Evolutionary conservation across 345 rosid species (phyloP).

Genomic region (Murraya paniculata): DNA sequence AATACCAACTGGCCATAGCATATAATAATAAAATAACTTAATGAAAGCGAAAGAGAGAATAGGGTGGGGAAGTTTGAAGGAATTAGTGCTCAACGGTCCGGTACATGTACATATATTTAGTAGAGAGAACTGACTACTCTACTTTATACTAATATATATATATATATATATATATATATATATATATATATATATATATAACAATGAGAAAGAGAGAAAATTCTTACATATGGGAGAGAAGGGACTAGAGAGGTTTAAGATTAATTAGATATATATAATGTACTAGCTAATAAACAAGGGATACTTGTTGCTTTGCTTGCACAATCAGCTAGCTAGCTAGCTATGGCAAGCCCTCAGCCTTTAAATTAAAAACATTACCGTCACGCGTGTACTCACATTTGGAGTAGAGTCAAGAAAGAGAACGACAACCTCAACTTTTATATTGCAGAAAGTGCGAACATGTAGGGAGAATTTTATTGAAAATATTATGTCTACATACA

Average conservation of each 20-base stretch:
- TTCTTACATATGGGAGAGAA: no score
- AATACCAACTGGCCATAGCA: conserved; percentile 9
- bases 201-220: background rate
- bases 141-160: background rate
- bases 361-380: background rate
- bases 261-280: no score
- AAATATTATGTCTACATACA: background rate
- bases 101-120: background rate
- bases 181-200: no score
- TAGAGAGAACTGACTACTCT: background rate
- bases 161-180: no score
- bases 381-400: background rate
- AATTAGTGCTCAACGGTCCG: background rate
- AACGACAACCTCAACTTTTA: background rate
- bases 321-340: background rate
- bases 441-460: background rate
- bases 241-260: no score
- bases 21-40: background rate
- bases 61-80: background rate
- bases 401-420: no score
- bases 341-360: background rate
- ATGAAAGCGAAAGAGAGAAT: background rate
- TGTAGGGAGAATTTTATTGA: background rate
- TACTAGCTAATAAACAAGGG: background rate
- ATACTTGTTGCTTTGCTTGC: conserved; percentile 12